phyloP scores from a whole-genome alignment of 2,329 filamentous ascomycete species.

The Cladosporium sp. region DNA sequence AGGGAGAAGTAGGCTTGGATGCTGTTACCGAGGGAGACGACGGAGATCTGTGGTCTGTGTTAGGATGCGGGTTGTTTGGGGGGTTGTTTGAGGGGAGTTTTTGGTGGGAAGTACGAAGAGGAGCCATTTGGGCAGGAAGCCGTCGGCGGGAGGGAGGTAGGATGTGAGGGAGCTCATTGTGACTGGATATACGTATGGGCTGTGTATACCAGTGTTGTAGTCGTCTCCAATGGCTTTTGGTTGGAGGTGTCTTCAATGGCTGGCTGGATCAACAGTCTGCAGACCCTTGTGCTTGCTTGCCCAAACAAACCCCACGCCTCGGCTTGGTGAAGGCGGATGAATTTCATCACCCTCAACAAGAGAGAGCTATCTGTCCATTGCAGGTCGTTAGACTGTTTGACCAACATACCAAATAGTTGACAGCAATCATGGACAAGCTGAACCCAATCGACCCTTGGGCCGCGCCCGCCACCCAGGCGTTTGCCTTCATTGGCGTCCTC shows the following conservation, averaged over 20 bases:
- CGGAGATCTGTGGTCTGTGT: conserved; percentile 64
- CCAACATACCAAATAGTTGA: not conserved
- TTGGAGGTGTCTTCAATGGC: not conserved
- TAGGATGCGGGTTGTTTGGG: conserved; percentile 22
- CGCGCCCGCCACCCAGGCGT: conserved; percentile 37
- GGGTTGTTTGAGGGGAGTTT: conserved; percentile 24
- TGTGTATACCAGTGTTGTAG: not conserved
- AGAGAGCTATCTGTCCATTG: not conserved
- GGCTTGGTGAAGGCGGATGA: not conserved
- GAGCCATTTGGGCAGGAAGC: conserved; percentile 66
- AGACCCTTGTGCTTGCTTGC: not conserved
- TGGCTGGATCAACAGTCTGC: not conserved
- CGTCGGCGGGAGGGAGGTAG: conserved; percentile 50
- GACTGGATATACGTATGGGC: not conserved
- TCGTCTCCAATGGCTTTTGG: not conserved
- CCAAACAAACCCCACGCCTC: conserved; percentile 4
- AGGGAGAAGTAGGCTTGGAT: conserved; percentile 81
- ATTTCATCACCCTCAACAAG: conserved; percentile 1
- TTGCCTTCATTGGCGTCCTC: conserved; percentile 43
- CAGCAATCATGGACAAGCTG: conserved; percentile 23
- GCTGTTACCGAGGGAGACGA: conserved; percentile 81
- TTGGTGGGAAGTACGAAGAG: conserved; percentile 55
- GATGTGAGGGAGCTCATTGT: conserved; percentile 32
- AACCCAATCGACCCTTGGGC: conserved; percentile 33
- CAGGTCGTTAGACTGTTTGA: too few relatives aligned